Evolutionary conservation across 225 moss, liverwort and hornwort genomes (phyloP).

Genomic region (Antitrichia curtipendula): DNA sequence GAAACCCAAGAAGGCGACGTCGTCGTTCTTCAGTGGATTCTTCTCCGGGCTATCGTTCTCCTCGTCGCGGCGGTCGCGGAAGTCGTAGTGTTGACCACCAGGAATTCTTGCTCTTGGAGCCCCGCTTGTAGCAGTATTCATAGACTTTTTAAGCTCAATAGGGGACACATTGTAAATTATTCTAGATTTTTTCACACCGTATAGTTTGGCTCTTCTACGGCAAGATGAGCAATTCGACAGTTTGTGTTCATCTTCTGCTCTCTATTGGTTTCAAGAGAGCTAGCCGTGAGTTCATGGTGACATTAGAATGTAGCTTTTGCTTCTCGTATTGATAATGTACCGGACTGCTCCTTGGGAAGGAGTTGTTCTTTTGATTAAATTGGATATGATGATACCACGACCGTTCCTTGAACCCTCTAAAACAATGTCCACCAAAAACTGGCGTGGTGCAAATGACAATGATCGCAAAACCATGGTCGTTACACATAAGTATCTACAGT

Average conservation of each 20-base stretch:
- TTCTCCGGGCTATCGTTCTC: slow-evolving; percentile 2
- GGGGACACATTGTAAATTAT: neutral
- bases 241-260: neutral
- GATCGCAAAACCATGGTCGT: slow-evolving; percentile 1
- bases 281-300: neutral
- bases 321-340: neutral
- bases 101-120: too few relatives aligned
- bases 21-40: neutral
- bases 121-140: neutral
- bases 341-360: neutral
- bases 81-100: neutral
- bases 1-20: slow-evolving; percentile 1
- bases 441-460: slow-evolving; percentile 1
- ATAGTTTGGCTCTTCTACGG: neutral
- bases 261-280: neutral
- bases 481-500: slow-evolving; percentile 19
- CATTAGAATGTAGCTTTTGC: neutral
- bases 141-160: neutral
- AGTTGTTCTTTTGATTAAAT: neutral
- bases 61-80: neutral
- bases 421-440: neutral
- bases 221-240: neutral
- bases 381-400: neutral
- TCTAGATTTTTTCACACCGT: neutral
- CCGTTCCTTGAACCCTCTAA: neutral